Evolutionary conservation across 2,329 filamentous ascomycete genomes (phyloP), one percentile per base, ranked within the genome.

Genomic region (Neofusicoccum laricinum): DNA sequence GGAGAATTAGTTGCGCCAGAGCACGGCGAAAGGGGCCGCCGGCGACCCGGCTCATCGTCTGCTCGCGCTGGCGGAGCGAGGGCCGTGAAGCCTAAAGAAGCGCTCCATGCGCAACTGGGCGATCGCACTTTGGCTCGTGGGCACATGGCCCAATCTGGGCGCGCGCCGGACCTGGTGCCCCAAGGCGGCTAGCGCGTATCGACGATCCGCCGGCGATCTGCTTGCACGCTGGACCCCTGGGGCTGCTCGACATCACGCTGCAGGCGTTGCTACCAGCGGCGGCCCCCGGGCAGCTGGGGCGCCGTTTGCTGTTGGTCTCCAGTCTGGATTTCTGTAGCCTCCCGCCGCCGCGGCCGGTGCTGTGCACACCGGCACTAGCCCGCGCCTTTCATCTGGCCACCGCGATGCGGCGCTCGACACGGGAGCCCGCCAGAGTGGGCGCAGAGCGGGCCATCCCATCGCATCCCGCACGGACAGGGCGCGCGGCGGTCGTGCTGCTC

Each of bases 401-500:
- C 43, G 38, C 8, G 53, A 25, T 46, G 41, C 41, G 21, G 55
- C 55, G 55, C 41, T 46, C 30, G 55, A 46, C 36, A 11, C n/a
- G 3, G 19, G 55, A 46, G 30, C 55, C 55, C 55, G 43, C 17
- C 30, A 43, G 41, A 11, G n/a, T 48, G 55, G 36, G 55, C 41
- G 32, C 55, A 46, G 40, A 45, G 41, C 55, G 55, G 55, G 55
- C 30, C 40, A 36, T 59, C 55, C 55, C 55, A 59, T 57, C 53
- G 11, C 41, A 36, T 59, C 55, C 53, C 55, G 55, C 41, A 6
- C 25, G n/a, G 30, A 59, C 40, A n/a, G 55, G 30, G 25, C 55
- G 25, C 40, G 21, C 7, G 15, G 40, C 36, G 53, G 21, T 32
- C 25, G 15, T 32, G 21, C 53, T 40, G 40, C 38, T 59, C 41